Conservation (phyloP, 345 rosid species). For the Microcos paniculata region DNA sequence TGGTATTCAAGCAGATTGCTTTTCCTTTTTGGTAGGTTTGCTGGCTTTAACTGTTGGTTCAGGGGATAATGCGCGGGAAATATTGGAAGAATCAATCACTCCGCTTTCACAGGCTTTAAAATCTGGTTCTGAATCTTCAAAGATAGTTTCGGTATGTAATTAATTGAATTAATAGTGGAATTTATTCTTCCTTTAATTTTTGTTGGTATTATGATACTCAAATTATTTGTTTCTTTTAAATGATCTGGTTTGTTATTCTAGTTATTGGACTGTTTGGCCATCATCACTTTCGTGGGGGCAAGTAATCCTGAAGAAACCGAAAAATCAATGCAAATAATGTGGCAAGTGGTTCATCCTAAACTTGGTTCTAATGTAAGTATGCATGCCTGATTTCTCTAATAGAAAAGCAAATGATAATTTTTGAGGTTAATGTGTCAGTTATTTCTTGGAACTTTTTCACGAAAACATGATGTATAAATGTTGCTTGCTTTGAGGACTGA, state of each 20-base stretch:
- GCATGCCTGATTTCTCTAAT: slow-evolving; percentile 7
- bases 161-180: background rate
- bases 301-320: slow-evolving; percentile 69
- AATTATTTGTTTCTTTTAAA: background rate
- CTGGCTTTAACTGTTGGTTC: slow-evolving; percentile 79
- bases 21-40: slow-evolving; percentile 50
- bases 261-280: slow-evolving; percentile 83
- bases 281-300: slow-evolving; percentile 80
- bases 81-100: slow-evolving; percentile 61
- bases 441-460: background rate
- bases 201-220: background rate
- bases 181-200: background rate
- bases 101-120: slow-evolving; percentile 72
- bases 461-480: background rate
- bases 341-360: slow-evolving; percentile 90
- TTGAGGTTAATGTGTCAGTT: background rate
- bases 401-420: background rate
- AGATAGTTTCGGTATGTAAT: slow-evolving; percentile 50
- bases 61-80: slow-evolving; percentile 60
- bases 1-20: background rate
- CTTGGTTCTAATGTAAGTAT: slow-evolving; percentile 75
- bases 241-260: slow-evolving; percentile 21
- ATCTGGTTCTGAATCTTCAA: slow-evolving; percentile 50
- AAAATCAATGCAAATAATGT: slow-evolving; percentile 76
- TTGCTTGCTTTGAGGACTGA: background rate